Evolutionary conservation across 2,329 filamentous ascomycete genomes (phyloP), one percentile per base, ranked within the genome.

Genomic region (Scedosporium boydii): DNA sequence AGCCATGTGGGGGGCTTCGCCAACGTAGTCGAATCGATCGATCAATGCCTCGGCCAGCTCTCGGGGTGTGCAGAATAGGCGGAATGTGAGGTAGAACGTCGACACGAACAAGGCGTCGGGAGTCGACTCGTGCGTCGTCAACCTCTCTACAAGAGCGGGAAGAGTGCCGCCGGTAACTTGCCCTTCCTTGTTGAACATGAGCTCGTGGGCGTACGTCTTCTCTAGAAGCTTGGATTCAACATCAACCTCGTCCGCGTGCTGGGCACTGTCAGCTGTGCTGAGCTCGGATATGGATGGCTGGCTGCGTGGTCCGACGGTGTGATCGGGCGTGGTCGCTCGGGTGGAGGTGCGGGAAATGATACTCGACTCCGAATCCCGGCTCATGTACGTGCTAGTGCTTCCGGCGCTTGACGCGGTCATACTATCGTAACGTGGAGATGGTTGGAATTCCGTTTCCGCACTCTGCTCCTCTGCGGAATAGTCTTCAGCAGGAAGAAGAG

Each of bases 1-100:
- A 23, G 92, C 87, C 65, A 93, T 76, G 63, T 87, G 83, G 23
- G 87, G 84, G 58, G 87, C 89, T 64, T 95, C 89, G 12, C 86
- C 89, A 44, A 96, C 89, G 68, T 97, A 96, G 64, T 97, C 90
- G 73, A 96, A 99, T 34, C 96, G 87, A 63, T 95, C 89, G 61
- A 96, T 88, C n/a, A 99, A 81, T 3, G 87, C 84, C 71, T 91
- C 84, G 0, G 93, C 89, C 65, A 99, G 84, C 64, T 90, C 86
- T 6, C 82, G 72, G 0, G 95, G 92, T 0, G 89, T 89, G 65
- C 91, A 92, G 71, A 99, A 99, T 10, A 96, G 84, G 60, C 95
- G 86, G 77, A 99, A 99, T 0, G 95, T 99, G 29, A 98, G 86
- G 72, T 96, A 98, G 71, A 99, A 98, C 0, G 95, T 91, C 2